Evolutionary conservation across 2,329 filamentous ascomycete species (phyloP), one percentile per base, ranked within the genome.

Genomic region (Camillea tinctor): DNA sequence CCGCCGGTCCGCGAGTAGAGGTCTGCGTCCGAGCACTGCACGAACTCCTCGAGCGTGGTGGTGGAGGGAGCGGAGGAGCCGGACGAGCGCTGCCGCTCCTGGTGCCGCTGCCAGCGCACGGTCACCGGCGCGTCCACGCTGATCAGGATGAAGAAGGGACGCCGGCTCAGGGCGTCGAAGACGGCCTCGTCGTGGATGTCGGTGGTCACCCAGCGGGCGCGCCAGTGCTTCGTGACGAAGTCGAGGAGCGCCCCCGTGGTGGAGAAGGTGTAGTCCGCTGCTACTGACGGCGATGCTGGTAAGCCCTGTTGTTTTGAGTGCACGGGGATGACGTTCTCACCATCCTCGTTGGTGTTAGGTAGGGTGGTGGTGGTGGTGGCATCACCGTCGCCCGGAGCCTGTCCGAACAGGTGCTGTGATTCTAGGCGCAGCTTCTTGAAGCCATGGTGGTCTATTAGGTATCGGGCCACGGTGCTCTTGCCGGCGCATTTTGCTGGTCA

Each of bases 131-230:
- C 94, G 75, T 98, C 94, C 53, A 98, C 88, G 73, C 92, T 94
- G 71, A 99, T 81, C 36, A 98, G 85, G 54, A 99, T 84, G 80
- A 98, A 98, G 79, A 97, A 97, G 0, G 95, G 95, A 7, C 95
- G 86, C 20, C 88, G 84, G 61, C 88, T 79, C 55, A 97, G 86
- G 22, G 87, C 82, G 68, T 97, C 91, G 4, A 97, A 84, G 7
- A 89, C 84, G 2, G 76, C 74, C 67, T 93, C 89, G 66, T 88
- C 86, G 78, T 88, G 86, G 64, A 97, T 88, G 71, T 95, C 89
- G 2, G 90, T 95, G 2, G 89, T 95, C 17, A 98, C 92, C 84
- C 91, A 99, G 58, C 88, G 86, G 59, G 88, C 84, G 65, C 84
- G 86, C 95, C 95, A 99, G 73, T 86, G 81, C 73, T 86, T 86